phyloP scores from a whole-genome alignment of 2,329 filamentous ascomycete genomes.

The Triangularia setosa region DNA sequence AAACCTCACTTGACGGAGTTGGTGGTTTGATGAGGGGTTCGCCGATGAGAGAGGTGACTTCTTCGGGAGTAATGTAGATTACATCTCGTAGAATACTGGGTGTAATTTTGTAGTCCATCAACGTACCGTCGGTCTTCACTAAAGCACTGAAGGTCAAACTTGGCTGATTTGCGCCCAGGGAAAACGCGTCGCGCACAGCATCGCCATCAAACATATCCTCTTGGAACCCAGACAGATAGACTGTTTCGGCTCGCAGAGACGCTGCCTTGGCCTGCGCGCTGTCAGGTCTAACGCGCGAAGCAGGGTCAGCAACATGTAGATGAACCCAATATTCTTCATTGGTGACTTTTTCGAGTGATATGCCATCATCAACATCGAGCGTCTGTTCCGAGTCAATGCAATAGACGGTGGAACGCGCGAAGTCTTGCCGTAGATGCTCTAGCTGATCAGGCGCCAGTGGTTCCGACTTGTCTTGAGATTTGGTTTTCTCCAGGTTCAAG shows the following conservation, averaged over 20 bases:
- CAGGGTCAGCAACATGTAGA: conserved; percentile 74
- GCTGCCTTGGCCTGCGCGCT: conserved; percentile 58
- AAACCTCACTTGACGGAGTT: conserved; percentile 19
- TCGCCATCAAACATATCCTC: conserved; percentile 55
- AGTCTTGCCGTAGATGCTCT: conserved; percentile 52
- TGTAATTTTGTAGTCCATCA: conserved; percentile 53
- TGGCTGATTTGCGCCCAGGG: conserved; percentile 48
- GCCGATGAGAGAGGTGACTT: conserved; percentile 44
- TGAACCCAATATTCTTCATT: conserved; percentile 67
- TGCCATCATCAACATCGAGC: conserved; percentile 71
- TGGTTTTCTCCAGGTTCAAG: conserved; percentile 32
- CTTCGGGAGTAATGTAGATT: conserved; percentile 52
- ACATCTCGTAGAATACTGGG: conserved; percentile 52
- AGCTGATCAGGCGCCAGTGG: conserved; percentile 42
- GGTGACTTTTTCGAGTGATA: conserved; percentile 63
- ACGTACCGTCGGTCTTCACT: conserved; percentile 48
- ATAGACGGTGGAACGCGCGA: conserved; percentile 58
- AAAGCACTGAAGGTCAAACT: conserved; percentile 61
- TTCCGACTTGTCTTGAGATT: conserved; percentile 28
- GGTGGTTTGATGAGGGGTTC: conserved; percentile 30
- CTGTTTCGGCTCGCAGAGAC: conserved; percentile 55
- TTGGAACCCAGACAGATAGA: conserved; percentile 56
- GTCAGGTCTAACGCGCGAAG: conserved; percentile 60
- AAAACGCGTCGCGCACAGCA: conserved; percentile 48
- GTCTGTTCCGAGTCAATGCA: conserved; percentile 68